Conservation (phyloP, 306 rosid genomes). For the Argentina anserina region DNA sequence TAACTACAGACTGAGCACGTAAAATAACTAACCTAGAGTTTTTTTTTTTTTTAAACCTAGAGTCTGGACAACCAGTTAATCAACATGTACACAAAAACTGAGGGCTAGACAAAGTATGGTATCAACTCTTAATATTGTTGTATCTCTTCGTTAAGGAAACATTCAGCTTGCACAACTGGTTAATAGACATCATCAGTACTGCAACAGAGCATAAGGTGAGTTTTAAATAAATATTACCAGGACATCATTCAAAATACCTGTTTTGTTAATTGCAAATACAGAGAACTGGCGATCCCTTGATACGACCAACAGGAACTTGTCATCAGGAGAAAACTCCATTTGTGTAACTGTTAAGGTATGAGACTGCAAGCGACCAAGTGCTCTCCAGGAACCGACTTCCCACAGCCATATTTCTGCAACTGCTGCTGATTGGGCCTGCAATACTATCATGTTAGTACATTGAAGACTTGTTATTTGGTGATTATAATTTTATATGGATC, state of each 20-base stretch:
- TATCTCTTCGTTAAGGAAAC: background rate
- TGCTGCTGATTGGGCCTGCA: conserved; percentile 80
- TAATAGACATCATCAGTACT: background rate
- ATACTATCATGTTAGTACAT: background rate
- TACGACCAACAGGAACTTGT: conserved; percentile 67
- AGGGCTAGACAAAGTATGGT: background rate
- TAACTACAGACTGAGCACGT: background rate
- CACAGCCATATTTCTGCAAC: conserved; percentile 96
- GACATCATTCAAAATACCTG: conserved; percentile 42
- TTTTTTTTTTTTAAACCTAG: too few species aligned
- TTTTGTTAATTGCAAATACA: conserved; percentile 54
- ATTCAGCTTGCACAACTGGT: background rate
- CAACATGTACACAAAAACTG: background rate
- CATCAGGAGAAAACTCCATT: conserved; percentile 83
- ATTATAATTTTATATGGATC: background rate
- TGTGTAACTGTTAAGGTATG: conserved; percentile 91
- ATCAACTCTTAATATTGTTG: background rate
- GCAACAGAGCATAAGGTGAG: background rate
- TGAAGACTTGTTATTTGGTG: conserved; percentile 9
- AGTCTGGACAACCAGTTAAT: background rate
- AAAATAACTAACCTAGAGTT: background rate
- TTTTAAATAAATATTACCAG: background rate
- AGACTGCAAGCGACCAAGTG: conserved; percentile 72
- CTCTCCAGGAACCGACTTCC: conserved; percentile 93
- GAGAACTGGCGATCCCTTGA: conserved; percentile 98